Evolutionary conservation across 1,284 basidiomycete genomes (phyloP), one percentile per base, ranked within the genome.

Genomic region (Porphyrellus sp.): DNA sequence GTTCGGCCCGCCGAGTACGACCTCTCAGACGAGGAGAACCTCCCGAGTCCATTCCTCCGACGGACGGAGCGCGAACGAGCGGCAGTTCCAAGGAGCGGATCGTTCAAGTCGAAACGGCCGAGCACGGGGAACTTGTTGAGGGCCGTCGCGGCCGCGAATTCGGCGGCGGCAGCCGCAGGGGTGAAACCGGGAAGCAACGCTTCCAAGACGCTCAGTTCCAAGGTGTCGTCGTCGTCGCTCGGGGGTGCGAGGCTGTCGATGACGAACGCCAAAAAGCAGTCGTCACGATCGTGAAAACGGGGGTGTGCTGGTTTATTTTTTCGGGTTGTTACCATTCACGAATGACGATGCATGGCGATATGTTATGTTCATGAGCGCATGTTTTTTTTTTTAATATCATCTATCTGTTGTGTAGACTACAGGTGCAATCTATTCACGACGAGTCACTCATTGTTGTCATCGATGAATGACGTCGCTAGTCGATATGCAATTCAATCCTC

Each of bases 21-120:
- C 67, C 60, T 85, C 7, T 75, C 75, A 2, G 87, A 92, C 64
- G 88, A 91, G 63, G 89, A 91, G 68, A 91, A 90, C 66, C 75
- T 92, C 0, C 91, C 90, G 0, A 89, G 86, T 59, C 91, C 91
- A 2, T 93, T 92, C 71, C 63, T 93, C 38, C 86, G 86, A 68
- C 75, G 78, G 24, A 64, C 63, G 1, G 81, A 83, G 23, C 73
- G 77, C 16, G 72, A 72, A 20, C 27, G 42, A 16, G 8, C 18
- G 30, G 50, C 18, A 12, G 30, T 28, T 24, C 59, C 46, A 3
- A 40, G 52, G 48, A 28, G 56, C 55, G 52, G 63, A 40, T 56
- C 47, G 49, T 59, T 62, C 42, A 64, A 60, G 46, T 67, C 60
- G 31, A 78, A 78, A 60, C 65, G 77, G 42, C 68, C 73, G 31